Evolutionary conservation across 331 rosid genomes (phyloP), one percentile per base, ranked within the genome.

Genomic region (Quercus tomentella): DNA sequence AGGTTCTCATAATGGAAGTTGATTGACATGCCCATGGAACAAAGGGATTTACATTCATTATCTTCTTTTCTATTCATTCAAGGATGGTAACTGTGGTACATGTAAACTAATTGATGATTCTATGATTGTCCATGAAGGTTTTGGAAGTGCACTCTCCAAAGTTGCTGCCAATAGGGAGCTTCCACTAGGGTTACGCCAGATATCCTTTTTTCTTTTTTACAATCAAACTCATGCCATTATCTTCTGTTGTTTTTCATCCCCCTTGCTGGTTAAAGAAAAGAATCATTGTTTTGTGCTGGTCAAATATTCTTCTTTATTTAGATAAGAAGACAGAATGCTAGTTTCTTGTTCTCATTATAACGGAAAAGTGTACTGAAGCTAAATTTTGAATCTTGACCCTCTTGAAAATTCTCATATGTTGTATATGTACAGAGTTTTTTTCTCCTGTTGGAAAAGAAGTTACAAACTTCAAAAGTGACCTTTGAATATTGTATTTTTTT

Each of bases 121-220:
- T 80, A 35, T 82, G 20, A 52, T 79, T 87, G 79, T 66, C 28
- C 43, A 26, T 82, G 66, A 80, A 93, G 99, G 99, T 86, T 93
- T 95, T 79, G 98, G 99, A 62, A 85, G 89, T 88, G 99, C 98
- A 28, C 80, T 95, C 65, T 88, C 94, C 56, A 91, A 93, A 89
- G 93, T 93, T 72, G 85, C 92, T 57, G 90, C 96, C 76, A 91
- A 93, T 83, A 88, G 85, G 93, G 98, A 95, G 86, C 86, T 89
- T 58, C 82, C 84, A 0, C 51, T 90, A 41, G 98, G 98, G 26
- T 72, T 91, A 89, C 97, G 99, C 61, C 99, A 95, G 89, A 95
- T 95, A 95, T 95, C 99, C 99, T 93, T 79, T 85, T 68, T 41
- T 8, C 8, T 41, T 7, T 37, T 12, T 79, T 61, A 12, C 57